Conservation (phyloP, 768 basidiomycete species). For the Lactarius evosmus region DNA sequence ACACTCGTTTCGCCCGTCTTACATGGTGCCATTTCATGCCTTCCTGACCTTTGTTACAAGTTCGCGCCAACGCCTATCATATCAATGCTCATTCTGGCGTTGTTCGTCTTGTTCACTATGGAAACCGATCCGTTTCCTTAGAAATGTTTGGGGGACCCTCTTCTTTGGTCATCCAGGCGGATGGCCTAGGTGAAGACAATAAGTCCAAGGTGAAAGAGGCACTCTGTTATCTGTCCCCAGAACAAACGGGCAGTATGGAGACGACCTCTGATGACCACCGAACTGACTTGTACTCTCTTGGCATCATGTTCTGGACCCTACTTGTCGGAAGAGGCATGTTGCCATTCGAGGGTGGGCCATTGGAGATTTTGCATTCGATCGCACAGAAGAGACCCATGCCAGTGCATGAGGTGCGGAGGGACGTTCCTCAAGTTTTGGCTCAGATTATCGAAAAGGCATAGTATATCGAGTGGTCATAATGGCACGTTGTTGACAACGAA, state of each 20-base stretch:
- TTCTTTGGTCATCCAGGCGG: constrained; percentile 54
- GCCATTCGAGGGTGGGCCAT: constrained; percentile 41
- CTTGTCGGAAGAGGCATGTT: constrained; percentile 57
- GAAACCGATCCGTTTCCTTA: constrained; percentile 68
- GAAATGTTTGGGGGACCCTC: constrained; percentile 72
- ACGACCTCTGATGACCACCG: constrained; percentile 69
- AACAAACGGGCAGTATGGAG: constrained; percentile 73
- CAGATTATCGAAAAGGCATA: constrained; percentile 64
- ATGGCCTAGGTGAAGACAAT: constrained; percentile 53
- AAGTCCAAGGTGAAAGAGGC: constrained; percentile 73
- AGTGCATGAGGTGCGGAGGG: constrained; percentile 69
- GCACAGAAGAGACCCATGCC: constrained; percentile 72
- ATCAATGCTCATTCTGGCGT: constrained; percentile 65
- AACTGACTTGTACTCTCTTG: constrained; percentile 72
- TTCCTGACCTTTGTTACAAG: constrained; percentile 34
- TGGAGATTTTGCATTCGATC: constrained; percentile 67
- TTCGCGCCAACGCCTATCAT: constrained; percentile 75
- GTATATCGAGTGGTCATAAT: background rate
- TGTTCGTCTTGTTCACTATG: constrained; percentile 70
- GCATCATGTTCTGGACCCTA: constrained; percentile 70
- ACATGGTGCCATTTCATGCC: background rate
- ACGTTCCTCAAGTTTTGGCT: constrained; percentile 68
- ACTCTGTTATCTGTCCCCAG: constrained; percentile 70
- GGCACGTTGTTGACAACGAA: constrained; percentile 8
- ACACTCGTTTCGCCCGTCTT: background rate